Base-by-base conservation (phyloP, 495 filamentous ascomycete genomes). In the Zalerion maritima region DNA sequence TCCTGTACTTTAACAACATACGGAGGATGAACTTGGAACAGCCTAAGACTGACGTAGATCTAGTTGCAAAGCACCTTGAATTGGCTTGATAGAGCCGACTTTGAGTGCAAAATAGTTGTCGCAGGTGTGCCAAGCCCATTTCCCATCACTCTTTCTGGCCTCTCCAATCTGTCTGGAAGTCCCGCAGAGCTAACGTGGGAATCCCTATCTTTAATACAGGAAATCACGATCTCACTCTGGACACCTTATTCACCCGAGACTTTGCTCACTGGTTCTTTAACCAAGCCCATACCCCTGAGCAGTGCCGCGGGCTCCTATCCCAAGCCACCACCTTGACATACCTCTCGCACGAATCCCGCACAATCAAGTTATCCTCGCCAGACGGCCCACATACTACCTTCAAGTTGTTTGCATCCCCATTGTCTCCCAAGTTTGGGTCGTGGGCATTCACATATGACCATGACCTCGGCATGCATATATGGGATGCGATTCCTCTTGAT, bases 41-140 rank as follows among this genome's bases (percentile, higher is more conserved):
- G n/a, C n/a, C n/a, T n/a, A n/a, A n/a, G n/a, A n/a, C n/a, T n/a
- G n/a, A n/a, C n/a, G n/a, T n/a, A n/a, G n/a, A n/a, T n/a, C n/a
- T n/a, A n/a, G 35, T 64, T 86, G 30, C 72, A 76, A 52, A 64
- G 60, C 12, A 60, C 71, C 18, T 63, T 92, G 5, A 63, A 80
- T 41, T 96, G 87, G 87, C 68, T 96, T 4, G 63, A 71, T 31
- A 64, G 56, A 23, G 69, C 82, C 0, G 75, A 82, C 4, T 86
- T 94, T 40, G 66, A 71, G 29, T 64, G 76, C 40, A 93, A 93
- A 49, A 66, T 94, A 36, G 74, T 86, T 24, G 75, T 94, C 37
- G 73, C 80, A 33, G 87, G 84, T 43, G 82, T 71, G 41, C 24
- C 24, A 32, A 3, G 21, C 8, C 10, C 7, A 21, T 33, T 5